phyloP scores from a whole-genome alignment of 2,329 filamentous ascomycete species.

The Xylaria sp. region DNA sequence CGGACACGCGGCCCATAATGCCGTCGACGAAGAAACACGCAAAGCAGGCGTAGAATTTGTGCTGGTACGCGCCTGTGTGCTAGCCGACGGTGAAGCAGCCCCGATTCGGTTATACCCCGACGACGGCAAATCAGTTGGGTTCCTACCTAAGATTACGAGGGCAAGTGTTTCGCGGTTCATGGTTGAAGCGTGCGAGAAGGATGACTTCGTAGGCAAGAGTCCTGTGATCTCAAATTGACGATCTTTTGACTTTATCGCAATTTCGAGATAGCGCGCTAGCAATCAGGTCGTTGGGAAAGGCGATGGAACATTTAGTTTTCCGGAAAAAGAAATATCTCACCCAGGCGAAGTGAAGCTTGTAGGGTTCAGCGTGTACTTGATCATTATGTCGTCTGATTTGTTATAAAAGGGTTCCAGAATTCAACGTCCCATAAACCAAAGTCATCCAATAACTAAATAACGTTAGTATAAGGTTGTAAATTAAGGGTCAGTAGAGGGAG shows the following conservation, averaged over 20 bases:
- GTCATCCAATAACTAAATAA: slow-evolving; percentile 44
- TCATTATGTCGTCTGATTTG: slow-evolving; percentile 26
- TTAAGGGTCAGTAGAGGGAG: background rate
- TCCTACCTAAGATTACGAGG: slow-evolving; percentile 53
- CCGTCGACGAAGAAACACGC: slow-evolving; percentile 56
- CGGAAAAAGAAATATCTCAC: background rate
- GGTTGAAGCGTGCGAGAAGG: slow-evolving; percentile 55
- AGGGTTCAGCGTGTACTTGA: slow-evolving; percentile 1
- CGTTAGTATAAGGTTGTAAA: slow-evolving; percentile 28
- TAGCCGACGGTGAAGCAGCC: slow-evolving; percentile 53
- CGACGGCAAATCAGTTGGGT: slow-evolving; percentile 54
- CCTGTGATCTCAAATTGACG: slow-evolving; percentile 59
- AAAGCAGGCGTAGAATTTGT: slow-evolving; percentile 52
- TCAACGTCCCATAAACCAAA: slow-evolving; percentile 48
- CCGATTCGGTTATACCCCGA: slow-evolving; percentile 55
- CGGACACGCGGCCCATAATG: slow-evolving; percentile 59
- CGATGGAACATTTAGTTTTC: background rate
- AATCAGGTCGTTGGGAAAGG: background rate
- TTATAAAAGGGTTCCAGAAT: slow-evolving; percentile 47
- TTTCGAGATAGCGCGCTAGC: too few relatives aligned
- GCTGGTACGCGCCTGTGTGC: slow-evolving; percentile 56
- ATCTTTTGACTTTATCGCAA: background rate
- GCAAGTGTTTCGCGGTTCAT: slow-evolving; percentile 58
- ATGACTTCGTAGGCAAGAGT: slow-evolving; percentile 55
- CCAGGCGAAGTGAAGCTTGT: background rate